Evolutionary conservation across 768 basidiomycete species (phyloP).

Genomic region (Sarcomyxa edulis): DNA sequence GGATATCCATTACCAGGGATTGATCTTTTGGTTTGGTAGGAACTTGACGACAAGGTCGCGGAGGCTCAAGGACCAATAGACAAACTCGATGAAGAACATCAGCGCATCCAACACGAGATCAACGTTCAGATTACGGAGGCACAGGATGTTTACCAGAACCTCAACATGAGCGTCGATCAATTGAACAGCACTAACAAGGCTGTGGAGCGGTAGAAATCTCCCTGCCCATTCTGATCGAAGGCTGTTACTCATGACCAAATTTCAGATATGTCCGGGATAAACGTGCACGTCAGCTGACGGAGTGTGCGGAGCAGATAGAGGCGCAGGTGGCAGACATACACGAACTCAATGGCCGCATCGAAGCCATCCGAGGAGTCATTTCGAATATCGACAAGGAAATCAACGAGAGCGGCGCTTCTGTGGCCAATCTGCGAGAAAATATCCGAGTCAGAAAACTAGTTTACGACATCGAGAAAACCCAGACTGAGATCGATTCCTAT

Average conservation of each 20-base stretch:
- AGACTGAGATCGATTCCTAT: constrained; percentile 64
- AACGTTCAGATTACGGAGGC: constrained; percentile 44
- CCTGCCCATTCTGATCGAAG: not conserved
- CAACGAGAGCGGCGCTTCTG: constrained; percentile 63
- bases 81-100: constrained; percentile 51
- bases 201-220: constrained; percentile 54
- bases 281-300: constrained; percentile 52
- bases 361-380: constrained; percentile 36
- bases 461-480: constrained; percentile 59
- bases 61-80: constrained; percentile 65
- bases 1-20: not conserved
- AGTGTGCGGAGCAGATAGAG: constrained; percentile 52
- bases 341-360: constrained; percentile 31
- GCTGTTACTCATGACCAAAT: constrained; percentile 2
- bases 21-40: constrained; percentile 32
- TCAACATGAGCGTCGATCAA: constrained; percentile 59
- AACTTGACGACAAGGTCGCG: constrained; percentile 53
- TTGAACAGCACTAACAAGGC: constrained; percentile 54
- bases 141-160: constrained; percentile 54
- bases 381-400: constrained; percentile 71
- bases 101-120: constrained; percentile 43
- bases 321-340: constrained; percentile 31
- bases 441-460: constrained; percentile 67
- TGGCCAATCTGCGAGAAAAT: constrained; percentile 79
- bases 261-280: constrained; percentile 71